A percentile compares a stretch with the other conserved stretches of the same genome.
phyloP scores from a whole-genome alignment of 1,139 yeast genomes.

The Yamadazyma atmosphaerica region DNA sequence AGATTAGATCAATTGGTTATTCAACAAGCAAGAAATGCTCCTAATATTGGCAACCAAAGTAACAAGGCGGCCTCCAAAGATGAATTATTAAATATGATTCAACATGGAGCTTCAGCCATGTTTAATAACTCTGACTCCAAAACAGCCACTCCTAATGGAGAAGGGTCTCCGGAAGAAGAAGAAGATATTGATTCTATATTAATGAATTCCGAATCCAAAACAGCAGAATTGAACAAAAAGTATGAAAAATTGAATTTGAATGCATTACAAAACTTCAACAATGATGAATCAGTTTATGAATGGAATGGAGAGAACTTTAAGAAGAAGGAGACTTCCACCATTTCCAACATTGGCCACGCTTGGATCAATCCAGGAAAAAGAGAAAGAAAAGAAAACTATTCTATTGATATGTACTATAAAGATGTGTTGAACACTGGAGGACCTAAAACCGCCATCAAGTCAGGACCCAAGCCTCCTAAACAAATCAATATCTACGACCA shows the following conservation, averaged over 20 bases:
- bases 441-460: conserved; percentile 33
- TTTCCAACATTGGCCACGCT: conserved; percentile 44
- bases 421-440: conserved; percentile 66
- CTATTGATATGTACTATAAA: conserved; percentile 76
- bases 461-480: conserved; percentile 65
- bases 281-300: conserved; percentile 70
- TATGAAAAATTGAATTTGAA: conserved; percentile 68
- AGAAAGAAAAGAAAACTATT: conserved; percentile 76
- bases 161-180: not conserved
- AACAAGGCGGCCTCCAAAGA: conserved; percentile 38
- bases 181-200: conserved; percentile 61
- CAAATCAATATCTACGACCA: conserved; percentile 71
- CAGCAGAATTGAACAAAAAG: conserved; percentile 60
- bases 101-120: conserved; percentile 72
- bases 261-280: conserved; percentile 72
- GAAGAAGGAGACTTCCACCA: conserved; percentile 50
- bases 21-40: conserved; percentile 62
- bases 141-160: conserved; percentile 33
- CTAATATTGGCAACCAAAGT: conserved; percentile 25
- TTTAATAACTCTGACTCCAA: conserved; percentile 27
- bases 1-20: conserved; percentile 79
- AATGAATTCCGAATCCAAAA: conserved; percentile 60
- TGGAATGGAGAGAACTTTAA: conserved; percentile 86
- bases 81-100: conserved; percentile 77
- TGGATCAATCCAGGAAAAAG: conserved; percentile 79